A percentile compares a stretch with the other conserved stretches of the same genome.
Conservation (phyloP, 139 green algal genomes). For the Chlamydomonas sp. region DNA sequence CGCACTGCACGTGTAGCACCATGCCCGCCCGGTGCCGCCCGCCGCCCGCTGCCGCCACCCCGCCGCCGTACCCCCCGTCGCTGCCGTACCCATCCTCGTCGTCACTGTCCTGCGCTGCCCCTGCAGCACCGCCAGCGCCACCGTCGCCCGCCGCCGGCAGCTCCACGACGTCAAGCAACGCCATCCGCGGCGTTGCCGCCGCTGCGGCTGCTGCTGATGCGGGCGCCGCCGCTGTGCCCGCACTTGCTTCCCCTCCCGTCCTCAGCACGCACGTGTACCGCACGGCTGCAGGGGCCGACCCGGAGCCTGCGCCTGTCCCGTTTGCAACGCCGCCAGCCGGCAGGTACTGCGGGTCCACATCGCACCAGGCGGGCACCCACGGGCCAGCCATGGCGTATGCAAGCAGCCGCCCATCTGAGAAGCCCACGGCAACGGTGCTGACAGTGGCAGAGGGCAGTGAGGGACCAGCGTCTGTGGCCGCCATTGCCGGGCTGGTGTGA, state of each 20-base stretch:
- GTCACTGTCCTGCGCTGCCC: neutral
- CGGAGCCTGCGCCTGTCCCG: no score
- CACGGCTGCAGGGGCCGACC: slow-evolving; percentile 9
- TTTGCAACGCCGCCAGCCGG: neutral
- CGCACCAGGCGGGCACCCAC: slow-evolving; percentile 35
- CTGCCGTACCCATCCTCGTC: neutral
- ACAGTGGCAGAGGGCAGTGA: neutral
- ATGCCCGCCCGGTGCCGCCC: neutral
- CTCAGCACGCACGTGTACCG: slow-evolving; percentile 20
- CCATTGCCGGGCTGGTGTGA: neutral
- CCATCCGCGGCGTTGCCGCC: slow-evolving; percentile 9
- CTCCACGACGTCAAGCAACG: slow-evolving; percentile 32
- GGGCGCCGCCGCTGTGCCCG: neutral
- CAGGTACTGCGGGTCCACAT: slow-evolving; percentile 14
- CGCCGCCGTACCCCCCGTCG: neutral
- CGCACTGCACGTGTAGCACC: slow-evolving; percentile 2
- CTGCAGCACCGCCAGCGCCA: neutral
- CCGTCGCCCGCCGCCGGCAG: neutral
- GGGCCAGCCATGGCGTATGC: slow-evolving; percentile 11
- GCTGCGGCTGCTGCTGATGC: neutral
- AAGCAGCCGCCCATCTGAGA: slow-evolving; percentile 4
- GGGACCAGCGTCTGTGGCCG: neutral
- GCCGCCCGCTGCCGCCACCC: neutral
- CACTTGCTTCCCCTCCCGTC: neutral
- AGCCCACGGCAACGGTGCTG: slow-evolving; percentile 13